These are phyloP conservation scores for Pogostemon cablin DNA, from an alignment of 257 asterid species.

Conservation along the genomic window DNA sequence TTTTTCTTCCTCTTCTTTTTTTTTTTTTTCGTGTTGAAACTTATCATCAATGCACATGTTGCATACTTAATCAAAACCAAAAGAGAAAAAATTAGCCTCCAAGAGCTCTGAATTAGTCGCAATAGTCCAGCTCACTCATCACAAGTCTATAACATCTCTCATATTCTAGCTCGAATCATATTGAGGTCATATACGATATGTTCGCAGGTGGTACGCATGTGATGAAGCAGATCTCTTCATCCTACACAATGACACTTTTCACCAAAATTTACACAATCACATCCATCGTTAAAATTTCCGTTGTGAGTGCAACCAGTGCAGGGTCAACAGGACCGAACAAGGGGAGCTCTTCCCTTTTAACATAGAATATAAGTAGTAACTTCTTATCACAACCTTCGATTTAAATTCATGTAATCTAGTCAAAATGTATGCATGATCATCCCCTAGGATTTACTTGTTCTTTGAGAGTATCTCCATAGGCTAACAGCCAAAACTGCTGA, in stretches of 20 bases:
- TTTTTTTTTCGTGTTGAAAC: no score
- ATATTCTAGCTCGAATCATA: background rate
- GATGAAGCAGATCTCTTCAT: background rate
- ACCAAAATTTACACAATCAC: no score
- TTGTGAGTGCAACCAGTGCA: no score
- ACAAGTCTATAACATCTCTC: background rate
- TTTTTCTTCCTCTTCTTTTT: no score
- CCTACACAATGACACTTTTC: no score
- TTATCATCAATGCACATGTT: no score
- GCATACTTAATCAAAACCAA: no score
- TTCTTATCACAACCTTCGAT: conserved; percentile 13
- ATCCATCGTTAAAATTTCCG: background rate
- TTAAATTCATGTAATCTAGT: conserved; percentile 20
- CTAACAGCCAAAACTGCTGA: conserved; percentile 55
- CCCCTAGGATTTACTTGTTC: conserved; percentile 45
- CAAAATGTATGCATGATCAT: conserved; percentile 19
- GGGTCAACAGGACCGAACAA: background rate
- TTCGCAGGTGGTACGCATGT: background rate
- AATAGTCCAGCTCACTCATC: background rate
- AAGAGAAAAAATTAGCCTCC: no score
- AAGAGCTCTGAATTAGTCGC: no score
- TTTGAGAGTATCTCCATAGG: conserved; percentile 71
- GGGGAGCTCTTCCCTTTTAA: background rate
- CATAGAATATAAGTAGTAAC: background rate
- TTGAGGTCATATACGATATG: background rate